phyloP scores from a whole-genome alignment of 805 yeast genomes.

The Metschnikowia kofuensis region DNA sequence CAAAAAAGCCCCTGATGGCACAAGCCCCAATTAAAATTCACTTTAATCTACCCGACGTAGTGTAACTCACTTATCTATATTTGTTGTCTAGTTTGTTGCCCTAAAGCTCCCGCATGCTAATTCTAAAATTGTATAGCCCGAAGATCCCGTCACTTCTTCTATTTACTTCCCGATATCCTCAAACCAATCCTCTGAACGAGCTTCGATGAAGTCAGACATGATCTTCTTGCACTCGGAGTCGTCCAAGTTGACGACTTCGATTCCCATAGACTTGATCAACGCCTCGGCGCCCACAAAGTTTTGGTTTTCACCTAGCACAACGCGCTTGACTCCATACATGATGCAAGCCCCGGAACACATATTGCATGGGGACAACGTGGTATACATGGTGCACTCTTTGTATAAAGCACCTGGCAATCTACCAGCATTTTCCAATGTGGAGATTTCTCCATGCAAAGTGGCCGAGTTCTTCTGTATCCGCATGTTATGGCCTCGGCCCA shows the following conservation, averaged over 20 bases:
- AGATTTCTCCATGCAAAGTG: conserved; percentile 88
- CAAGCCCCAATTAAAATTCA: no score
- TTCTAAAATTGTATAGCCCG: no score
- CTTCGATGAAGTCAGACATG: conserved; percentile 75
- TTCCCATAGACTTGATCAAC: conserved; percentile 61
- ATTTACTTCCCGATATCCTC: conserved; percentile 70
- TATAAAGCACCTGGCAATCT: conserved; percentile 77
- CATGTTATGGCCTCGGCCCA: conserved; percentile 89
- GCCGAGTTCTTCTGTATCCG: conserved; percentile 83
- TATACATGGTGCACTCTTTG: conserved; percentile 84
- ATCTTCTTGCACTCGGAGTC: conserved; percentile 62
- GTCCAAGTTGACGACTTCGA: conserved; percentile 63
- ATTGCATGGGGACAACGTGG: conserved; percentile 88
- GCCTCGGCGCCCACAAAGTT: conserved; percentile 85
- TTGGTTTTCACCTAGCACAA: conserved; percentile 85
- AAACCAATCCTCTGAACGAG: conserved; percentile 74
- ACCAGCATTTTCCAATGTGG: conserved; percentile 88
- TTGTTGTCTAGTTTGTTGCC: no score
- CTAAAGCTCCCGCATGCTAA: no score
- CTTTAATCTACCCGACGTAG: no score
- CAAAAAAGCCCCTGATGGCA: no score
- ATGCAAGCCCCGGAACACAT: conserved; percentile 96
- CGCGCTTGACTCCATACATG: conserved; percentile 82
- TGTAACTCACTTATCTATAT: no score
- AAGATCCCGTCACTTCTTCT: neutral